Conservation (phyloP, 768 basidiomycete genomes). For the Lactarius hatsudake region DNA sequence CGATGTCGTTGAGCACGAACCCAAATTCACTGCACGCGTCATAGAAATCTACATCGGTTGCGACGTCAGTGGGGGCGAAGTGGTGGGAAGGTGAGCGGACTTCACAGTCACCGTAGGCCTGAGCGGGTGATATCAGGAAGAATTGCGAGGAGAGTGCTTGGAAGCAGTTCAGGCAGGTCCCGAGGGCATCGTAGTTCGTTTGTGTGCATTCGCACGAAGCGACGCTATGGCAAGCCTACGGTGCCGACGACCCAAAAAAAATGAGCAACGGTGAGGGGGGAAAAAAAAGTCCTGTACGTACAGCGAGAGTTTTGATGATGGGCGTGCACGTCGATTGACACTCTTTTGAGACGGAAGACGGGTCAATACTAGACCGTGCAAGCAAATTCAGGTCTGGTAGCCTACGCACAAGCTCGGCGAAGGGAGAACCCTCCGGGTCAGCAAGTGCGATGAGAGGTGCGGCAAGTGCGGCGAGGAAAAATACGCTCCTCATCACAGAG, state of each 20-base stretch:
- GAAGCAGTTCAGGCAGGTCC: conserved; percentile 7
- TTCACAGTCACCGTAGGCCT: background rate
- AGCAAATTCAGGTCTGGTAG: background rate
- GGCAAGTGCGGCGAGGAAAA: background rate
- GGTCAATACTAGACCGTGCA: background rate
- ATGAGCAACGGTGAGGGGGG: background rate
- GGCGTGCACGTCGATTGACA: conserved; percentile 8
- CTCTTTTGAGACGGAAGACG: background rate
- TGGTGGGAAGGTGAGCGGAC: background rate
- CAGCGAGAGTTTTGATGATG: conserved; percentile 7
- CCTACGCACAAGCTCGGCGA: background rate
- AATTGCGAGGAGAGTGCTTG: background rate
- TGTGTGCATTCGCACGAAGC: conserved; percentile 14
- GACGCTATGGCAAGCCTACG: background rate
- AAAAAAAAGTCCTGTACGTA: background rate
- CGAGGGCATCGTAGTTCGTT: background rate
- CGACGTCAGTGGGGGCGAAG: background rate
- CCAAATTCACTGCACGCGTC: background rate
- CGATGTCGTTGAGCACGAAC: background rate
- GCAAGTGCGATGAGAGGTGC: conserved; percentile 3
- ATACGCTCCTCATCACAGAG: background rate
- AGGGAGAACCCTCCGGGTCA: background rate
- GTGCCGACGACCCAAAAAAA: too few species aligned
- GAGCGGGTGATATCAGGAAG: background rate
- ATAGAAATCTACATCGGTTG: background rate